Conservation (phyloP, 805 yeast genomes). For the Suhomyces sp. region DNA sequence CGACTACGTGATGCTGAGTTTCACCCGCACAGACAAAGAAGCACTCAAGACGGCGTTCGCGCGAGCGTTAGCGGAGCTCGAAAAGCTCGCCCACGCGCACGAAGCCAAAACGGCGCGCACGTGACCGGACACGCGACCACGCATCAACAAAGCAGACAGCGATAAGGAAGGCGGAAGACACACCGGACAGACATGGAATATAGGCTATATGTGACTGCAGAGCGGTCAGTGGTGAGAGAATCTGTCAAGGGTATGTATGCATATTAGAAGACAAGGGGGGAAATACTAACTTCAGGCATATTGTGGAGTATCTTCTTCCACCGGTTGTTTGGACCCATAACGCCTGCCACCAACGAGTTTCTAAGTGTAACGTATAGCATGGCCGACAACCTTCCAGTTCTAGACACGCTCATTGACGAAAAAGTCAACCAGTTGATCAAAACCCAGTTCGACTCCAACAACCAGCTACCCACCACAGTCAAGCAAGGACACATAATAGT, state of each 20-base stretch:
- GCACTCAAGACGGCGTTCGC: not conserved
- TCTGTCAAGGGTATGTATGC: constrained; percentile 48
- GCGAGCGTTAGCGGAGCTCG: not conserved
- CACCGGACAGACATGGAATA: constrained; percentile 37
- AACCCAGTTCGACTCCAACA: constrained; percentile 20
- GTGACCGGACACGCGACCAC: not conserved
- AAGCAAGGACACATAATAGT: constrained; percentile 34
- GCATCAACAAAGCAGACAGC: constrained; percentile 2
- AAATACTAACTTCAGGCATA: constrained; percentile 40
- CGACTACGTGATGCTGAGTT: constrained; percentile 59
- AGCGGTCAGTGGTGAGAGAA: constrained; percentile 52
- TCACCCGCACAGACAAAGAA: constrained; percentile 19
- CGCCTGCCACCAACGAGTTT: constrained; percentile 55
- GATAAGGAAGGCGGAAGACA: not conserved
- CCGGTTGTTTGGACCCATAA: constrained; percentile 62
- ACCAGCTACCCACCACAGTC: constrained; percentile 10
- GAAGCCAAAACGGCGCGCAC: not conserved
- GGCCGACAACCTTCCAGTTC: constrained; percentile 44
- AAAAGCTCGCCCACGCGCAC: not conserved
- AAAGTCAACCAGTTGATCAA: constrained; percentile 31
- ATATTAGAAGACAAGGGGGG: not conserved
- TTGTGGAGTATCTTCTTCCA: constrained; percentile 68
- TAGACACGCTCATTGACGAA: constrained; percentile 44
- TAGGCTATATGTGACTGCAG: constrained; percentile 47
- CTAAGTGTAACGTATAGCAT: constrained; percentile 59